These are phyloP conservation scores for Phytophthora pisi DNA, from an alignment of 352 stramenopile genomes.

Conservation along the genomic window DNA sequence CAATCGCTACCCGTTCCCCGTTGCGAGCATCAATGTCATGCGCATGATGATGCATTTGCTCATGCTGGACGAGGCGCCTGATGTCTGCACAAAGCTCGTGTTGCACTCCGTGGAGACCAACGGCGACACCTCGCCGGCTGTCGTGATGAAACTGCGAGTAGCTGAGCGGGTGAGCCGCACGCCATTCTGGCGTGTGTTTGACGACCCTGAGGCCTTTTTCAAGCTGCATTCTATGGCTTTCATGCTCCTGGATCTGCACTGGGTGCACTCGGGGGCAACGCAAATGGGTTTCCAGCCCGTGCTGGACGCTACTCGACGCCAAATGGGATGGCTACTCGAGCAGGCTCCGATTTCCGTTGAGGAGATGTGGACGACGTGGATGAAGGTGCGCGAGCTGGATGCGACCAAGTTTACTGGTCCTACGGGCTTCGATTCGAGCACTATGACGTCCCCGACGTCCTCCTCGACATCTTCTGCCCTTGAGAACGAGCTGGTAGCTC, in stretches of 20 bases:
- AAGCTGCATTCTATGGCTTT: slow-evolving; percentile 88
- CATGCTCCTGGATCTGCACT: slow-evolving; percentile 85
- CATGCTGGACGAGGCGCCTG: slow-evolving; percentile 80
- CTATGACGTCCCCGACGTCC: slow-evolving; percentile 20
- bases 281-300: slow-evolving; percentile 88
- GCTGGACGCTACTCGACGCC: slow-evolving; percentile 73
- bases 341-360: slow-evolving; percentile 73
- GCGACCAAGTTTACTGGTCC: slow-evolving; percentile 53
- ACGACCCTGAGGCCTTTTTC: slow-evolving; percentile 67
- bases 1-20: slow-evolving; percentile 83
- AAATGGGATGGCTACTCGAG: slow-evolving; percentile 85
- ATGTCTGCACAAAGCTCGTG: slow-evolving; percentile 76
- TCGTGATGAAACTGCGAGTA: slow-evolving; percentile 75
- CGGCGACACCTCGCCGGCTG: slow-evolving; percentile 38
- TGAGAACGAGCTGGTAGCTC: slow-evolving; percentile 30
- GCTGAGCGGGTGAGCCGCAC: slow-evolving; percentile 82
- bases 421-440: slow-evolving; percentile 29
- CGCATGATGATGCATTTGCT: slow-evolving; percentile 85
- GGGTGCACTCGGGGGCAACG: slow-evolving; percentile 77
- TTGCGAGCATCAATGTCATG: slow-evolving; percentile 88
- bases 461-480: slow-evolving; percentile 24
- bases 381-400: slow-evolving; percentile 79
- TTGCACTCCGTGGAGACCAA: slow-evolving; percentile 49
- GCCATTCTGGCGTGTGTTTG: slow-evolving; percentile 84
- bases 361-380: slow-evolving; percentile 87